Evolutionary conservation across 129 eudicot genomes (phyloP).

Genomic region (Flaveria robusta): DNA sequence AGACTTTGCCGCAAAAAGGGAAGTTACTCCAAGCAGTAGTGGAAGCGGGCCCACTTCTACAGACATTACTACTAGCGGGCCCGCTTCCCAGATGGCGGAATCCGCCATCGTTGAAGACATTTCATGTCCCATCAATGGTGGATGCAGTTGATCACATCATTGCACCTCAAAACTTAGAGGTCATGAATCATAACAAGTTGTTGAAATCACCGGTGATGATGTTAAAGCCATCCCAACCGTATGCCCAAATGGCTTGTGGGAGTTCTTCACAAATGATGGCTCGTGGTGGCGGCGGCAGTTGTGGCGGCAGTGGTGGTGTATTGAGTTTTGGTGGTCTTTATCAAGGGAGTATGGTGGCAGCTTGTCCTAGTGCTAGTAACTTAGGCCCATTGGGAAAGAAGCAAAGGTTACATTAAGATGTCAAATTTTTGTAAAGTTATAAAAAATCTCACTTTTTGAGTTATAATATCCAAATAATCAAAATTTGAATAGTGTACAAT

Average conservation of each 20-base stretch:
- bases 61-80: constrained; percentile 59
- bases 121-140: constrained; percentile 50
- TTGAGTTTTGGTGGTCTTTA: constrained; percentile 42
- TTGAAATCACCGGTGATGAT: constrained; percentile 4
- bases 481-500: background rate
- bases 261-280: constrained; percentile 48
- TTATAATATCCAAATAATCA: background rate
- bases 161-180: constrained; percentile 10
- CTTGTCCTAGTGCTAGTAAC: constrained; percentile 29
- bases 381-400: constrained; percentile 48
- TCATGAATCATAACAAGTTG: background rate
- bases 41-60: constrained; percentile 65
- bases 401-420: constrained; percentile 52
- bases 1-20: constrained; percentile 56
- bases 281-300: background rate
- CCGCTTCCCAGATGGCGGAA: constrained; percentile 80
- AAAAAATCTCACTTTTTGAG: background rate
- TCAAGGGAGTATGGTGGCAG: constrained; percentile 38
- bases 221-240: constrained; percentile 38
- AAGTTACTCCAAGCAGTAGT: constrained; percentile 49
- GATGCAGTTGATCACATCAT: constrained; percentile 22
- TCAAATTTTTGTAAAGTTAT: constrained; percentile 24
- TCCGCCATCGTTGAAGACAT: constrained; percentile 60
- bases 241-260: constrained; percentile 45
- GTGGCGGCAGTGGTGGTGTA: constrained; percentile 25